These are phyloP conservation scores for Scopulariopsis brevicaulis DNA, from an alignment of 2,329 filamentous ascomycete genomes.

Conservation along the genomic window DNA sequence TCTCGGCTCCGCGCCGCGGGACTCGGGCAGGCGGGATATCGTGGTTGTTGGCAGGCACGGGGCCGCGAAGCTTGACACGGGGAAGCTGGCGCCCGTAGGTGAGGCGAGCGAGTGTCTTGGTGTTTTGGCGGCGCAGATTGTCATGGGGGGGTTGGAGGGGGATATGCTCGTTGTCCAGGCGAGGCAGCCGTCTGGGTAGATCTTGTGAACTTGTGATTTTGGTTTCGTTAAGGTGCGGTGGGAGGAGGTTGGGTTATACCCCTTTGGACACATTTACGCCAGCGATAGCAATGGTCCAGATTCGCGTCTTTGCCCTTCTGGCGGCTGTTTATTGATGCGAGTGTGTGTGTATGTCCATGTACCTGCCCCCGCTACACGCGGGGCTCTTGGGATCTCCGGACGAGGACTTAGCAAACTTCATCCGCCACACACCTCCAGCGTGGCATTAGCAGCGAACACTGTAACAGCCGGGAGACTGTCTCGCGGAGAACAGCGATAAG, in stretches of 20 bases:
- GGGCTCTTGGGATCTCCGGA: too few species aligned
- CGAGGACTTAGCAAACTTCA: too few species aligned
- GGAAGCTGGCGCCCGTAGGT: neutral
- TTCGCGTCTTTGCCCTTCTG: too few species aligned
- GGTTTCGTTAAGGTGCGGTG: neutral
- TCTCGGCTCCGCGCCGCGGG: neutral
- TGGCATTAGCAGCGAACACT: too few species aligned
- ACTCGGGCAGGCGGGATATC: neutral
- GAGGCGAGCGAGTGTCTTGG: slow-evolving; percentile 9
- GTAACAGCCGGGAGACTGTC: too few species aligned
- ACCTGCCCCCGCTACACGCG: too few species aligned
- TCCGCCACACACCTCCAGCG: too few species aligned
- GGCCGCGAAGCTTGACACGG: neutral
- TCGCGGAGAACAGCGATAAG: too few species aligned
- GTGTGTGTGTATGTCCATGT: too few species aligned
- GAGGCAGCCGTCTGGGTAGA: neutral
- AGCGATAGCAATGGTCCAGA: too few species aligned
- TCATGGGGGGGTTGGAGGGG: slow-evolving; percentile 8
- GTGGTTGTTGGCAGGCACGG: neutral
- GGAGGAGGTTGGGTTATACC: neutral
- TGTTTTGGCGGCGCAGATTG: slow-evolving; percentile 6
- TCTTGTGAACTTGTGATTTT: neutral
- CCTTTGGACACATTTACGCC: neutral
- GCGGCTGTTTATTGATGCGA: too few species aligned
- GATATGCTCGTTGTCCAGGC: slow-evolving; percentile 8